Conservation (phyloP, 1,284 basidiomycete genomes). For the Termitomyces sp. region DNA sequence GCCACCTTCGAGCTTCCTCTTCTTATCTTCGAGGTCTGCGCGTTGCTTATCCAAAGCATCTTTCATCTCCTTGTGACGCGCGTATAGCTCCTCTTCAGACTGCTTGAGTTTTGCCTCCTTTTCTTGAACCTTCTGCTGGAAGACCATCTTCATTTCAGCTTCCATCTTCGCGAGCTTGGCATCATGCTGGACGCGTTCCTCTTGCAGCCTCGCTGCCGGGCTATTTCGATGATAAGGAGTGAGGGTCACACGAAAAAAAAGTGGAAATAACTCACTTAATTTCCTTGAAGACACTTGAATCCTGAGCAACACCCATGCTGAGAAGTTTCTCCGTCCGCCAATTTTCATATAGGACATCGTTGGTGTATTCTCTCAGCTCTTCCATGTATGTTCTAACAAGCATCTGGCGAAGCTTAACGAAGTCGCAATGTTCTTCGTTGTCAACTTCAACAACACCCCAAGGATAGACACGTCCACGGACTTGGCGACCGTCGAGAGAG, state of each 20-base stretch:
- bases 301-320: slow-evolving; percentile 94
- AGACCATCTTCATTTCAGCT: slow-evolving; percentile 99
- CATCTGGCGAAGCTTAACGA: slow-evolving; percentile 98
- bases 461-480: slow-evolving; percentile 90
- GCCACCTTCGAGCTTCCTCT: slow-evolving; percentile 91
- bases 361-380: slow-evolving; percentile 92
- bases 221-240: slow-evolving; percentile 36
- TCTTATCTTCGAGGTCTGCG: slow-evolving; percentile 95
- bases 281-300: slow-evolving; percentile 96
- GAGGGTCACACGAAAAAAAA: not conserved
- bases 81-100: slow-evolving; percentile 96
- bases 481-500: slow-evolving; percentile 82
- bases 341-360: slow-evolving; percentile 91
- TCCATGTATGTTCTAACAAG: slow-evolving; percentile 98
- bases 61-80: slow-evolving; percentile 98
- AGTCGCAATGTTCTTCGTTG: slow-evolving; percentile 97
- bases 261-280: slow-evolving; percentile 71
- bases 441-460: slow-evolving; percentile 98
- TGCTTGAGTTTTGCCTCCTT: slow-evolving; percentile 98
- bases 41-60: slow-evolving; percentile 97
- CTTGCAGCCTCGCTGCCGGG: slow-evolving; percentile 90
- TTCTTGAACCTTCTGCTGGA: slow-evolving; percentile 98
- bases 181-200: slow-evolving; percentile 91
- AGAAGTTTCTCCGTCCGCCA: slow-evolving; percentile 93
- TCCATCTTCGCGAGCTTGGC: slow-evolving; percentile 98